These are phyloP conservation scores for Zymoseptoria tritici DNA, from an alignment of 2,329 filamentous ascomycete species.

Conservation along the genomic window DNA sequence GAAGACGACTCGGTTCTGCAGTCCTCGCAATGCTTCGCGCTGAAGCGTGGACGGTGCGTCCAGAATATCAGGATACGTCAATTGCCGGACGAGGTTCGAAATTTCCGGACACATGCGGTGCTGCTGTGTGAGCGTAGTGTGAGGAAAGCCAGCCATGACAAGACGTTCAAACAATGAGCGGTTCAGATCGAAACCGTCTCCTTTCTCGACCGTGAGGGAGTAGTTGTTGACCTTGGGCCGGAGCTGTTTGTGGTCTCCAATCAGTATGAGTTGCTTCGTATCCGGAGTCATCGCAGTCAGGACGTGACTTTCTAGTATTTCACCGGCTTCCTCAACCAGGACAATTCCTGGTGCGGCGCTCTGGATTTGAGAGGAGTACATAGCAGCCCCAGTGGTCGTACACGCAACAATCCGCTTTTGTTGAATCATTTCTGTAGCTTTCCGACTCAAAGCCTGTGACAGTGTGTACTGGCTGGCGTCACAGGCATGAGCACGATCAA, in stretches of 20 bases:
- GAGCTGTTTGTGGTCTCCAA: constrained; percentile 57
- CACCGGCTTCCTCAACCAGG: constrained; percentile 54
- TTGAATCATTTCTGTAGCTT: constrained; percentile 20
- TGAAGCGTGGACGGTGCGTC: constrained; percentile 40
- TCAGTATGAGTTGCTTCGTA: constrained; percentile 57
- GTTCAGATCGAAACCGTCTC: constrained; percentile 50
- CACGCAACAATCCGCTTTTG: constrained; percentile 45
- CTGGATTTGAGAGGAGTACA: constrained; percentile 46
- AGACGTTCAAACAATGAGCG: constrained; percentile 56
- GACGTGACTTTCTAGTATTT: constrained; percentile 58
- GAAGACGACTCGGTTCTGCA: constrained; percentile 51
- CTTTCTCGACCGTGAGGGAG: constrained; percentile 46
- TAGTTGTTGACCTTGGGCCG: constrained; percentile 52
- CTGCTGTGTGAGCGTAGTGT: constrained; percentile 48
- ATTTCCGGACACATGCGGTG: constrained; percentile 61
- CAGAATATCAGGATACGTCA: constrained; percentile 50
- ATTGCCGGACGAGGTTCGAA: constrained; percentile 48
- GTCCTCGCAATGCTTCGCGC: constrained; percentile 44
- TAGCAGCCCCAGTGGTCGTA: constrained; percentile 54
- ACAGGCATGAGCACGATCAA: constrained; percentile 34
- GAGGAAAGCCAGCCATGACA: constrained; percentile 21
- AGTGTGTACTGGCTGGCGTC: constrained; percentile 38
- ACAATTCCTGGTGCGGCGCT: constrained; percentile 36
- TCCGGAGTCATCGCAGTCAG: constrained; percentile 53
- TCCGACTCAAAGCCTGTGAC: constrained; percentile 23